Base-by-base conservation (phyloP, 1,284 basidiomycete species). In the Ganoderma lingzhi region DNA sequence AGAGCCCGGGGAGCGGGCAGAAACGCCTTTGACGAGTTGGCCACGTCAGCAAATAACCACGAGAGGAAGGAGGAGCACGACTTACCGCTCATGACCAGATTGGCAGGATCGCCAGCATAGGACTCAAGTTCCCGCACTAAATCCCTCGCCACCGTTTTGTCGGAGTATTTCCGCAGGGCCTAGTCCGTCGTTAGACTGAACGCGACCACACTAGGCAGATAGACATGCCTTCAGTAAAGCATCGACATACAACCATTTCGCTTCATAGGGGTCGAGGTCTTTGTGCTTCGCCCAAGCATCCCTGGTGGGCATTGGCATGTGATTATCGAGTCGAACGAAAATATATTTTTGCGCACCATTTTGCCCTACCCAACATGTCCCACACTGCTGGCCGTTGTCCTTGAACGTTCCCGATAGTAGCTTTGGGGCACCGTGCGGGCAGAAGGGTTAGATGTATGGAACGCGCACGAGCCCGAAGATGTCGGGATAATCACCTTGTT, bases 251-350 rank as follows among this genome's bases (percentile, higher is more conserved):
- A 93, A 82, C 87, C 90, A 93, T 82, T 96, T 98, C 1, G 96
- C 96, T 78, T 97, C 94, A 68, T 87, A 87, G 39, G 88, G 79
- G 68, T 91, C 88, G 44, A 96, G 79, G 71, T 96, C 95, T 74
- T 91, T 92, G 78, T 97, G 94, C 77, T 96, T 96, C 60, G 92
- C 90, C 96, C 96, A 98, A 41, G 95, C 95, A 82, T 97, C 96
- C 96, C 95, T 96, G 42, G 30, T 17, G 8, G n/a, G 14, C 45
- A 65, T 75, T 65, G 71, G 74, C 75, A 77, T 74, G 74, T 82
- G 77, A 80, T 76, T 71, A 58, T 61, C 63, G 60, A 59, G 35
- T 56, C 59, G 53, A 19, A 45, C 68, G 35, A 59, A 64, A 61
- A 53, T 9, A 63, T 32, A 3, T 37, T 35, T 41, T 41, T 15